Conservation (phyloP, 805 yeast genomes). For the Peterozyma xylosa region DNA sequence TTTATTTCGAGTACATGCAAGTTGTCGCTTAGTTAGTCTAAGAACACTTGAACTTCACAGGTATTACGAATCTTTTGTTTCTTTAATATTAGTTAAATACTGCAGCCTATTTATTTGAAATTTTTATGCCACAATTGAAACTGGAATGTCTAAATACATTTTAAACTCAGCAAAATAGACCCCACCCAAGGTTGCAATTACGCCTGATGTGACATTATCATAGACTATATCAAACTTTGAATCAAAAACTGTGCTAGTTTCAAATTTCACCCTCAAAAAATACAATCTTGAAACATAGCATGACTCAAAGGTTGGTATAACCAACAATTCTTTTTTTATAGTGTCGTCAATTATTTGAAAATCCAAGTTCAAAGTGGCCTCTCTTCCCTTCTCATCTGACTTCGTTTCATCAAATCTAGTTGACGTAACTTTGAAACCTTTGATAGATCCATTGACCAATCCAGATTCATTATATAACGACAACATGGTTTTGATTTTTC, state of each 20-base stretch:
- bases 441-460: constrained; percentile 18
- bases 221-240: background rate
- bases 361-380: constrained; percentile 26
- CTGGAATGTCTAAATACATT: constrained; percentile 8
- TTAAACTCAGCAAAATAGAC: constrained; percentile 1
- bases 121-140: background rate
- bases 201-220: background rate
- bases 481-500: constrained; percentile 8
- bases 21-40: constrained; percentile 3
- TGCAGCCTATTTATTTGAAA: too few species aligned
- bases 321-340: constrained; percentile 26
- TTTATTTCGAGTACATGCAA: constrained; percentile 40
- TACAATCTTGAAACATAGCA: constrained; percentile 51
- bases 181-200: constrained; percentile 3
- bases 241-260: background rate
- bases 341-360: constrained; percentile 34
- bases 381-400: constrained; percentile 1
- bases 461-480: constrained; percentile 17
- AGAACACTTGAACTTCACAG: too few species aligned
- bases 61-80: too few species aligned
- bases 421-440: constrained; percentile 14
- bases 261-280: constrained; percentile 17
- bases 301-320: constrained; percentile 48
- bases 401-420: constrained; percentile 9
- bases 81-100: too few species aligned